Conservation (phyloP, 2,329 filamentous ascomycete genomes). For the Pyrenochaeta sp. region DNA sequence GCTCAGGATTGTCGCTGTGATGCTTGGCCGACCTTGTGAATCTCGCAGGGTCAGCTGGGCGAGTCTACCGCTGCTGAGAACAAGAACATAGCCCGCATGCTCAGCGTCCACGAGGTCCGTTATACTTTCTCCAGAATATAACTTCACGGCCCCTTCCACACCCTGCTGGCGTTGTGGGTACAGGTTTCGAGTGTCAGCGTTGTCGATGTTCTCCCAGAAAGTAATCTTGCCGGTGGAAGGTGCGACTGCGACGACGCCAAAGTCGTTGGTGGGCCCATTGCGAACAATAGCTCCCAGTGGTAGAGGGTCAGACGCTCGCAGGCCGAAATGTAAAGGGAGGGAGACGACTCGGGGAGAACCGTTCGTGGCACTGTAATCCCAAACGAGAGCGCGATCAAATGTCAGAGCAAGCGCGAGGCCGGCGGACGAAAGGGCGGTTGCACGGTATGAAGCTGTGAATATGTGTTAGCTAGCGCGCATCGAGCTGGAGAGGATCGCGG, state of each 20-base stretch:
- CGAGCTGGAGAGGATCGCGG: constrained; percentile 20
- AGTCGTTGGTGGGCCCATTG: constrained; percentile 78
- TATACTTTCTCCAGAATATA: constrained; percentile 81
- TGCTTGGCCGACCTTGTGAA: constrained; percentile 81
- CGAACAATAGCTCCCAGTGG: constrained; percentile 86
- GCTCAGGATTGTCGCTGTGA: constrained; percentile 79
- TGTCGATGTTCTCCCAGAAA: constrained; percentile 96
- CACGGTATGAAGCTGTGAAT: constrained; percentile 45
- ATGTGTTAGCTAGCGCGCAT: constrained; percentile 25
- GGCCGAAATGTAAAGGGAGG: constrained; percentile 79
- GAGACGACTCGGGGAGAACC: constrained; percentile 77
- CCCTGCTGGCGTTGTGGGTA: constrained; percentile 83
- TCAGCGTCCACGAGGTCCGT: constrained; percentile 83
- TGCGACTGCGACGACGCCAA: constrained; percentile 86
- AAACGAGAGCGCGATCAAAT: constrained; percentile 82
- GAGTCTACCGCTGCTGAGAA: constrained; percentile 84
- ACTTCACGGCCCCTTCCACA: constrained; percentile 76
- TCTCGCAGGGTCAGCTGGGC: constrained; percentile 89
- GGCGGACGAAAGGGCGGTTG: constrained; percentile 66
- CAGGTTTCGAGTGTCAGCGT: constrained; percentile 82
- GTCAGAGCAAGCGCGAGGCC: constrained; percentile 81
- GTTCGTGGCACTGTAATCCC: constrained; percentile 76
- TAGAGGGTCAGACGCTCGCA: constrained; percentile 73
- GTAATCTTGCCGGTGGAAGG: constrained; percentile 84
- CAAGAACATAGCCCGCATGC: constrained; percentile 83